Conservation (phyloP, 257 asterid species). For the Petrea volubilis region DNA sequence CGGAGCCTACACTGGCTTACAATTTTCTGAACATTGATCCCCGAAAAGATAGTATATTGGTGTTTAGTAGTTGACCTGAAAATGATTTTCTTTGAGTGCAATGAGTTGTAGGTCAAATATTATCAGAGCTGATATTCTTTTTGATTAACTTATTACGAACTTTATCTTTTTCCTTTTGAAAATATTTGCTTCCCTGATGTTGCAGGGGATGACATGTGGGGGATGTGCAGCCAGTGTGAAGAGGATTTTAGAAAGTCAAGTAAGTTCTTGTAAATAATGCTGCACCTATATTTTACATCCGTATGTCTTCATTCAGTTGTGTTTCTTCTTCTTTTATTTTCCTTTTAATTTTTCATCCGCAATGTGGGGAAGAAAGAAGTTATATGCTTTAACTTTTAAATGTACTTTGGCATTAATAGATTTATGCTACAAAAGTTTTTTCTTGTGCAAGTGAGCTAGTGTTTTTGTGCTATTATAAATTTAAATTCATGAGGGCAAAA, state of each 20-base stretch:
- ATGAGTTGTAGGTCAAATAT: neutral
- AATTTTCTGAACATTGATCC: neutral
- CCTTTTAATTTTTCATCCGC: neutral
- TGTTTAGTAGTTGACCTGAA: neutral
- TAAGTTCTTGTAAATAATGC: constrained; percentile 26
- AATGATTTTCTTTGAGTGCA: neutral
- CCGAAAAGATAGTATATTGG: neutral
- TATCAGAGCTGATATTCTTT: neutral
- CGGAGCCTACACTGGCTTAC: neutral
- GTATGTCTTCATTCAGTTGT: neutral
- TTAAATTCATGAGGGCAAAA: neutral
- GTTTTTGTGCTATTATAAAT: neutral
- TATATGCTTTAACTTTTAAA: neutral
- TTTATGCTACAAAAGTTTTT: neutral
- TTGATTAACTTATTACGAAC: neutral
- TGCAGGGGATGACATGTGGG: constrained; percentile 80
- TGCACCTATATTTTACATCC: neutral
- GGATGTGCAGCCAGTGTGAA: constrained; percentile 75
- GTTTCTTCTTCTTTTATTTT: neutral
- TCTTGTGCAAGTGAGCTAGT: neutral
- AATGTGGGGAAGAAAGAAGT: constrained; percentile 15
- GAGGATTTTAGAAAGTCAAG: constrained; percentile 69
- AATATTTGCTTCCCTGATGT: neutral
- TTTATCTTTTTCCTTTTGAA: neutral
- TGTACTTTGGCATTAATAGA: neutral